Conservation (phyloP, 495 filamentous ascomycete species). For the Xylaria curta region DNA sequence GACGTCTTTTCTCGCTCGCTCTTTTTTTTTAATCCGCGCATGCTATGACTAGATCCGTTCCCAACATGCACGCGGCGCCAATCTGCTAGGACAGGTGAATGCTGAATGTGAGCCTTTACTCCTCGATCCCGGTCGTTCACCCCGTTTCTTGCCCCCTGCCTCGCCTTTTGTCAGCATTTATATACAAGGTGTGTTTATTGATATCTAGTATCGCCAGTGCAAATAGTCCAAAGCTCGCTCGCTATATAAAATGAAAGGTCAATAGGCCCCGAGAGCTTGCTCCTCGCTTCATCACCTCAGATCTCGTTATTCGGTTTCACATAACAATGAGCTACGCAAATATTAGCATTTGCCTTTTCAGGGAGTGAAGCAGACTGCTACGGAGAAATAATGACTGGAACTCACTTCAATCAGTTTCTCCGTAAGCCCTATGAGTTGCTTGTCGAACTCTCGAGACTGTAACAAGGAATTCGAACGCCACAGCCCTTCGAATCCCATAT, state of each 20-base stretch:
- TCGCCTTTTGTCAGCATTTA: neutral
- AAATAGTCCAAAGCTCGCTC: conserved; percentile 10
- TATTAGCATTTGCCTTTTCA: conserved; percentile 18
- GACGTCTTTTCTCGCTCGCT: neutral
- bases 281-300: neutral
- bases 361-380: neutral
- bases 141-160: neutral
- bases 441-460: conserved; percentile 52
- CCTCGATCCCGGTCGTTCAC: neutral
- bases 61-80: neutral
- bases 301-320: conserved; percentile 6
- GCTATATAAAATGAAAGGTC: conserved; percentile 10
- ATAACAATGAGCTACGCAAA: conserved; percentile 25
- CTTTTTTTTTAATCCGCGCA: neutral
- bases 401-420: conserved; percentile 66
- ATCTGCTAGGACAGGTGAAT: neutral
- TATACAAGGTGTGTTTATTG: conserved; percentile 3
- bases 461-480: conserved; percentile 59
- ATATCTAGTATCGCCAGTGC: neutral
- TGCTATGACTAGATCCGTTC: neutral
- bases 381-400: neutral
- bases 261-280: neutral
- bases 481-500: conserved; percentile 63
- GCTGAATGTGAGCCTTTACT: neutral
- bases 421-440: conserved; percentile 57